Evolutionary conservation across 768 basidiomycete species (phyloP), one percentile per base, ranked within the genome.

Genomic region (Agaricus blazei): DNA sequence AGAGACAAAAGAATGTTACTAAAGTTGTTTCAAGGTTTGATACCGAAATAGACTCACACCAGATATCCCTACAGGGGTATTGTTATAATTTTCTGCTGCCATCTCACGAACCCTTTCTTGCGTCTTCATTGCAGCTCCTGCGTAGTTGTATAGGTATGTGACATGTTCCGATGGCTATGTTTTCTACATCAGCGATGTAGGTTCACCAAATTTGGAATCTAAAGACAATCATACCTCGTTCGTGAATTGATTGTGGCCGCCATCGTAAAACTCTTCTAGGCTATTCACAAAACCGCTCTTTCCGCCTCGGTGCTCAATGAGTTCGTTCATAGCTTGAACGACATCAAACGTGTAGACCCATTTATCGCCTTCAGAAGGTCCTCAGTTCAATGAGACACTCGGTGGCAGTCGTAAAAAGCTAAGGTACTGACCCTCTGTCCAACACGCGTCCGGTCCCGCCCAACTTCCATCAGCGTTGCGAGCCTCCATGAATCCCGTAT

Each of bases 401-500:
- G 7, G 51, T 14, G 31, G 40, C 34, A 28, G 41, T 31, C 29
- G 42, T 48, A 9, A 42, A 44, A 19, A 19, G n/a, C 19, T 19
- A 19, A 19, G 19, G 19, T 42, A 26, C 27, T 24, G 34, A 74
- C 90, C 90, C 67, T 93, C 90, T 1, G 90, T 92, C 86, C 88
- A 93, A 0, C 90, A 90, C 3, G 68, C 74, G 58, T 80, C 75
- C 7, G 76, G 75, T 5, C 90, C 87, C 1, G 88, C 89, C 85
- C 84, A 90, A 8, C 73, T 68, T 0, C 89, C 88, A 61, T 79
- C 75, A 12, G 75, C 74, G 52, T 85, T 83, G 44, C 85, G 75
- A 1, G 88, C 88, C 62, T 91, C 88, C 87, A 93, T 90, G 64
- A 92, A 91, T 1, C 86, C 85, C 0, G 84, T 88, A 0, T 70